Conservation (phyloP, 2,329 filamentous ascomycete species). For the Thielaviopsis populi region DNA sequence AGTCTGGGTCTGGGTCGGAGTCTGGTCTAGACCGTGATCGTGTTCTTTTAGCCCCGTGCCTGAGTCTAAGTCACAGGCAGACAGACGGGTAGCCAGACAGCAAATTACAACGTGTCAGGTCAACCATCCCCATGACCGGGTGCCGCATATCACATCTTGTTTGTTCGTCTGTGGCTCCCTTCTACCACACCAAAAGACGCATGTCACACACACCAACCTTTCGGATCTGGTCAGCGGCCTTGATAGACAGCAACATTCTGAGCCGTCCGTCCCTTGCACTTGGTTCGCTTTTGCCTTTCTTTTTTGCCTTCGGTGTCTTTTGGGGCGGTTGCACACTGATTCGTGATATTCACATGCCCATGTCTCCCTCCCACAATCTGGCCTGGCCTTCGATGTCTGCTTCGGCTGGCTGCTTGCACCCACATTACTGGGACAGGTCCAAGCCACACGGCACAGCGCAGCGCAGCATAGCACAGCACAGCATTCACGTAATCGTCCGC, state of each 20-base stretch:
- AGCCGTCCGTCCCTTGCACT: not conserved
- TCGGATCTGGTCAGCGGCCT: not conserved
- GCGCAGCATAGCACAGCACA: not conserved
- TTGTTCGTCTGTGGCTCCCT: no score
- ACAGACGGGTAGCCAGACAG: no score
- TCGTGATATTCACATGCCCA: not conserved
- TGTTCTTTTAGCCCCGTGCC: not conserved
- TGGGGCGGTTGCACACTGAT: not conserved
- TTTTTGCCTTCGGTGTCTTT: not conserved
- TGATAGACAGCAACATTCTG: not conserved
- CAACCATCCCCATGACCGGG: no score
- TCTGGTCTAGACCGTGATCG: not conserved
- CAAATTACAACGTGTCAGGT: no score
- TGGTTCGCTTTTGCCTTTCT: not conserved
- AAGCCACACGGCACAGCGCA: not conserved
- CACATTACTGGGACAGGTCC: not conserved
- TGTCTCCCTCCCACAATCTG: not conserved
- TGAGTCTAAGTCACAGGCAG: no score
- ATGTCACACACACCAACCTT: not conserved
- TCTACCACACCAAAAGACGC: not conserved
- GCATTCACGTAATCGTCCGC: not conserved
- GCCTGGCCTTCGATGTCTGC: not conserved
- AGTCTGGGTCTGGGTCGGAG: no score
- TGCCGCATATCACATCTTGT: no score
- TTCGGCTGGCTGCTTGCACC: not conserved